Conservation (phyloP, 257 asterid species). For the Nicotiana tabacum region DNA sequence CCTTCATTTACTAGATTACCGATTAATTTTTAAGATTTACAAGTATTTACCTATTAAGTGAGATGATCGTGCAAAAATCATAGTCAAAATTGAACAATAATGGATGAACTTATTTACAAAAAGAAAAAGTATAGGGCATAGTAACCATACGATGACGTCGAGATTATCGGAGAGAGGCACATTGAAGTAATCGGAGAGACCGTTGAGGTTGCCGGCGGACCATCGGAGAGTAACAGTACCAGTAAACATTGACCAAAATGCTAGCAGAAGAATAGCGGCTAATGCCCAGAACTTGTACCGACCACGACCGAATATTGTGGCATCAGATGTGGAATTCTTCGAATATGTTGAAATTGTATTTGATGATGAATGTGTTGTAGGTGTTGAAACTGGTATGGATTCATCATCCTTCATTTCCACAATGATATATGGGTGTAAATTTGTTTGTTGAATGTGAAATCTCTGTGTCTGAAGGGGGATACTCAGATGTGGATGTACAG, state of each 20-base stretch:
- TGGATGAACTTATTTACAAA: background rate
- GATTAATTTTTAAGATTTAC: too few relatives aligned
- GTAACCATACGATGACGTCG: slow-evolving; percentile 49
- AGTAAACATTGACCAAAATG: slow-evolving; percentile 87
- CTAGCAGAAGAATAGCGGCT: slow-evolving; percentile 58
- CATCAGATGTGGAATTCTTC: slow-evolving; percentile 13
- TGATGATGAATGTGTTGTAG: background rate
- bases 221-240: slow-evolving; percentile 78
- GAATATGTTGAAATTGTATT: background rate
- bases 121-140: too few relatives aligned
- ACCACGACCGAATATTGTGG: slow-evolving; percentile 36
- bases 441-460: background rate
- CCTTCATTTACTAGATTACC: too few relatives aligned
- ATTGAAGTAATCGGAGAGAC: slow-evolving; percentile 30
- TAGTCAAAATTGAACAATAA: background rate
- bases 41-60: too few relatives aligned
- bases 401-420: slow-evolving; percentile 59
- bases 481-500: background rate
- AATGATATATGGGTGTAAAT: background rate
- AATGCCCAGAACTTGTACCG: slow-evolving; percentile 79
- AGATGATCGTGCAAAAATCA: background rate
- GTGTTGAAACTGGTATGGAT: slow-evolving; percentile 55
- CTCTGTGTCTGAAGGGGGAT: too few relatives aligned
- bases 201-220: slow-evolving; percentile 57
- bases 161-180: slow-evolving; percentile 37